These are phyloP conservation scores for Asterophora parasitica DNA, from an alignment of 768 basidiomycete species.

Conservation along the genomic window DNA sequence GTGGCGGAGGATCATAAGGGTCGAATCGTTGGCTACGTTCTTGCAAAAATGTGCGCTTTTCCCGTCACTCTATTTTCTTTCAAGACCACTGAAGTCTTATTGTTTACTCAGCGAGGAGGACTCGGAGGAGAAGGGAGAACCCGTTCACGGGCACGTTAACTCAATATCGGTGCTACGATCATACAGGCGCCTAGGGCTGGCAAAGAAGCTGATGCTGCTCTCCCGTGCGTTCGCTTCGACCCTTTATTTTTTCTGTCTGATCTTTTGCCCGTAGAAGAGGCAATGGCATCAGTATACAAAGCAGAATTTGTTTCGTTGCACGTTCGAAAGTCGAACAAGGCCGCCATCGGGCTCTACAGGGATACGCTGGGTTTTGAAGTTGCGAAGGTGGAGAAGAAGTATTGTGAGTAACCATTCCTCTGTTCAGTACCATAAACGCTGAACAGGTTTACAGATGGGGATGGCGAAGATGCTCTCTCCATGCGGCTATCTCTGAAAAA, in stretches of 20 bases:
- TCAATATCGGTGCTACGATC: slow-evolving; percentile 92
- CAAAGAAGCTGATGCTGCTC: slow-evolving; percentile 90
- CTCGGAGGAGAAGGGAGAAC: slow-evolving; percentile 41
- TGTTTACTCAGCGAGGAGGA: slow-evolving; percentile 28
- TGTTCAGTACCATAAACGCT: neutral
- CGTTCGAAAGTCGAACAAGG: slow-evolving; percentile 92
- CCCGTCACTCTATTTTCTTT: neutral
- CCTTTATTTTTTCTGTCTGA: neutral
- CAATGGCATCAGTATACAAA: slow-evolving; percentile 85
- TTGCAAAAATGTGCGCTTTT: slow-evolving; percentile 82
- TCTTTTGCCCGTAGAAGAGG: slow-evolving; percentile 60
- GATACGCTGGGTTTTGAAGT: slow-evolving; percentile 90
- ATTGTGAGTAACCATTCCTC: slow-evolving; percentile 57
- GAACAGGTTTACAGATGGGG: slow-evolving; percentile 55
- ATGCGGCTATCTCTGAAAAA: slow-evolving; percentile 50
- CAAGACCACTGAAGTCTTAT: neutral
- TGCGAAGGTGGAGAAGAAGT: slow-evolving; percentile 79
- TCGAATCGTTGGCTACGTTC: slow-evolving; percentile 87
- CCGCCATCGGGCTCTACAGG: slow-evolving; percentile 82
- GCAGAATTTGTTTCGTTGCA: slow-evolving; percentile 85
- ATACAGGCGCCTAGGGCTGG: slow-evolving; percentile 86
- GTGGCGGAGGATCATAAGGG: slow-evolving; percentile 90
- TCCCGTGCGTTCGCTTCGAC: slow-evolving; percentile 58
- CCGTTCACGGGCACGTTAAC: slow-evolving; percentile 85
- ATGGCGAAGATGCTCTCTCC: slow-evolving; percentile 83